Base-by-base conservation (phyloP, 169 alveolate genomes). In the Plasmodium gonderi region DNA sequence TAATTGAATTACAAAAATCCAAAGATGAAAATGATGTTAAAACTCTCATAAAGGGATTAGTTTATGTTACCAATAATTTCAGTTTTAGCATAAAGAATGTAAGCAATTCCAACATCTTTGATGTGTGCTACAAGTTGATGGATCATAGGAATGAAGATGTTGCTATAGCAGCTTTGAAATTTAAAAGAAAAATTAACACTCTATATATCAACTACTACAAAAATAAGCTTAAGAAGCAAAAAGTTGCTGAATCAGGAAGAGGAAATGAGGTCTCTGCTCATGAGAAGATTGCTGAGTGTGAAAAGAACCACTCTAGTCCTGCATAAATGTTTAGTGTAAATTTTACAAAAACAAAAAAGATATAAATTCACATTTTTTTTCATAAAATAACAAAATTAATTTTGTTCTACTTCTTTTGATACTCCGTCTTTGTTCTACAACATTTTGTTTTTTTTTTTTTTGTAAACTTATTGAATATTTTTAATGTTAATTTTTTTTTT, bases 131-230 rank as follows among this genome's bases (percentile, higher is more conserved):
- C 67, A 85, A 85, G n/a, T 38, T 85, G 38, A 72, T 85, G 92
- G 92, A 85, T 74, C 92, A 85, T 38, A 26, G 87, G 78, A 85
- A 40, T 74, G 92, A 85, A 23, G 92, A 85, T 6, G 80, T 85
- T 23, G 92, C 92, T 7, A 74, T 85, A 38, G 92, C 92, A n/a
- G 92, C 92, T 40, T 65, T 85, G 40, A 74, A 75, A 49, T 85
- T 85, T 65, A 85, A 85, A 65, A 85, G 92, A 42, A 85, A 54
- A 85, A 85, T 85, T 51, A 85, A 85, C 67, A 74, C 36, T 31
- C 79, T 74, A 1, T 85, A 85, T 74, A 51, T 85, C 29, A 82
- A 85, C 26, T 85, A 85, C 49, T 85, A 74, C 29, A 85, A 85
- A 74, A 64, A 54, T 36, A 74, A 36, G 44, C 69, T 77, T 77